Evolutionary conservation across 1,284 basidiomycete species (phyloP).

Genomic region (Pterulicium gracile): DNA sequence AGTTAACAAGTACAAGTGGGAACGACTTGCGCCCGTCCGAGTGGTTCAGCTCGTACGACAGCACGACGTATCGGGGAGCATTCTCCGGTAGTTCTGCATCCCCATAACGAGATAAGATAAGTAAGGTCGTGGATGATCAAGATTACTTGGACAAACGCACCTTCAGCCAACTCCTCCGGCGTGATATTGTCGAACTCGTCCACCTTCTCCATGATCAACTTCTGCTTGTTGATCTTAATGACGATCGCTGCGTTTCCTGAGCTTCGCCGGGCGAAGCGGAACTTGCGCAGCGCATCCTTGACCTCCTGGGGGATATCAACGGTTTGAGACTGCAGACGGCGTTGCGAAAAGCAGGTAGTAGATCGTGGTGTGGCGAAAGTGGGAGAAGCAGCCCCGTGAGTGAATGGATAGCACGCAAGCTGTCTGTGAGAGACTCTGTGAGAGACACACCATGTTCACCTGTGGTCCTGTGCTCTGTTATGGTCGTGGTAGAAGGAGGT

Average conservation of each 20-base stretch:
- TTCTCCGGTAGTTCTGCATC: conserved; percentile 79
- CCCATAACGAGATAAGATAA: too few relatives aligned
- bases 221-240: conserved; percentile 80
- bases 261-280: conserved; percentile 66
- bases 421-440: too few relatives aligned
- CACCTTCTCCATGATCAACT: conserved; percentile 72
- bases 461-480: too few relatives aligned
- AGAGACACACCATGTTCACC: too few relatives aligned
- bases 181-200: conserved; percentile 68
- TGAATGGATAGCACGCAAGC: too few relatives aligned
- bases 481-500: too few relatives aligned
- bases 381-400: too few relatives aligned
- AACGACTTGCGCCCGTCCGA: conserved; percentile 79
- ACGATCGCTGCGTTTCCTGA: conserved; percentile 67
- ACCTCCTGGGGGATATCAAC: conserved; percentile 76
- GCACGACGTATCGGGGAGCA: conserved; percentile 78
- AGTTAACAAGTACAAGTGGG: conserved; percentile 79
- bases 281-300: conserved; percentile 71
- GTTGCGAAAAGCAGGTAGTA: conserved; percentile 10
- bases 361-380: too few relatives aligned
- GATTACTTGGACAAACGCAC: too few relatives aligned
- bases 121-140: conserved; percentile 1
- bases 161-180: conserved; percentile 79
- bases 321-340: conserved; percentile 49
- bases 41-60: conserved; percentile 78